Conservation (phyloP, 441 rosid genomes). For the Kokia cookei region DNA sequence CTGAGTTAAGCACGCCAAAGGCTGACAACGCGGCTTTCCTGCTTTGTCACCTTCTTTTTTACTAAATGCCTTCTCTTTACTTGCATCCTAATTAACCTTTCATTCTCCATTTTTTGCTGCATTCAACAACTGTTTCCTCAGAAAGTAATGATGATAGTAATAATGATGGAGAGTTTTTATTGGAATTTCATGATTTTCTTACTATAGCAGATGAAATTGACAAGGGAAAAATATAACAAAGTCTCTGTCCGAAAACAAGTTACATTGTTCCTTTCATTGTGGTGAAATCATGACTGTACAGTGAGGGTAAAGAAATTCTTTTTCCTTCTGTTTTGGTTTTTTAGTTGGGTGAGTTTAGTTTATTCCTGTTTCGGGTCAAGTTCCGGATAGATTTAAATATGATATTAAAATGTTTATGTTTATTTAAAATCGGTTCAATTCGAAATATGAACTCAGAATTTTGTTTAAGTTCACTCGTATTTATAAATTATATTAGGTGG, state of each 20-base stretch:
- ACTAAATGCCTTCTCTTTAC: constrained; percentile 25
- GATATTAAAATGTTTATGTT: no score
- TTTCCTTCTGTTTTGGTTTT: no score
- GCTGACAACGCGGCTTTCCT: constrained; percentile 42
- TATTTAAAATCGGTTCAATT: rapidly evolving
- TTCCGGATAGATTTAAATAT: no score
- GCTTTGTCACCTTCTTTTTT: constrained; percentile 18
- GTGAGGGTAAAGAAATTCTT: neutral
- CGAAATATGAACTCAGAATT: no score
- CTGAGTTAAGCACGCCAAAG: constrained; percentile 43
- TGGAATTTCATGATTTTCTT: neutral
- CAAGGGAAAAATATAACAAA: neutral
- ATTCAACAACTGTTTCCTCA: neutral
- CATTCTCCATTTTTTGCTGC: neutral
- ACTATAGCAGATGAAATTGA: no score
- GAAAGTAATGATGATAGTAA: neutral
- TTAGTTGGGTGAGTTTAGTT: no score
- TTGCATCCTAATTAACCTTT: constrained; percentile 21
- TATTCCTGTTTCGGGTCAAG: no score
- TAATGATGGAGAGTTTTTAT: neutral
- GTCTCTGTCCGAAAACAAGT: neutral
- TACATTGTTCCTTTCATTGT: neutral
- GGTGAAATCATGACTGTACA: neutral
- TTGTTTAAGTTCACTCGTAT: rapidly evolving
- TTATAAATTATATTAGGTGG: no score